These are phyloP conservation scores for Cladorrhinum sp. DNA, from an alignment of 2,329 filamentous ascomycete genomes.

Conservation along the genomic window DNA sequence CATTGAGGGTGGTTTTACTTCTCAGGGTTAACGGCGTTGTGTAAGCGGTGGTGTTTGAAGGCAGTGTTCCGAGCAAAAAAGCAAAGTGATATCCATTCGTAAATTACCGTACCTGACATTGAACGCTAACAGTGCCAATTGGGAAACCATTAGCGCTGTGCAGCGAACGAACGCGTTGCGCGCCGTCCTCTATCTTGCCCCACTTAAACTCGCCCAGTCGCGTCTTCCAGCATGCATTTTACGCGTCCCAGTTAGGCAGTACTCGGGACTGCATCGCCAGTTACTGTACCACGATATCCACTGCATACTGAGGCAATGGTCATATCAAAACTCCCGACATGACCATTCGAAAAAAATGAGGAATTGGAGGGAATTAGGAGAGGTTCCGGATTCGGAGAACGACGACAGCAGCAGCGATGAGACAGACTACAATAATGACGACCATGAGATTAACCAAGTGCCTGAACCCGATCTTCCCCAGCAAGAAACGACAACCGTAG, in stretches of 20 bases:
- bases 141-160: background rate
- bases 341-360: constrained; percentile 36
- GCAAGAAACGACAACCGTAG: constrained; percentile 3
- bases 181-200: constrained; percentile 12
- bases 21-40: background rate
- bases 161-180: background rate
- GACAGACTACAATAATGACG: constrained; percentile 7
- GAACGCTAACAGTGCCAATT: constrained; percentile 12
- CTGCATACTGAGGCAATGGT: too few species aligned
- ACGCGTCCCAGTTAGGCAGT: constrained; percentile 18
- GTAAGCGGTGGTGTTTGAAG: background rate
- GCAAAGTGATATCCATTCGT: background rate
- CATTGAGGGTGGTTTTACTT: constrained; percentile 13
- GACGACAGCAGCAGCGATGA: constrained; percentile 47
- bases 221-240: constrained; percentile 16
- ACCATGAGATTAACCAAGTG: constrained; percentile 4
- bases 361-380: constrained; percentile 50
- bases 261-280: constrained; percentile 1
- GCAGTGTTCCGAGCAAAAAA: background rate
- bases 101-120: background rate
- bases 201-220: constrained; percentile 17
- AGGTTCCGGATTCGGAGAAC: constrained; percentile 45
- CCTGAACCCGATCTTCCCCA: constrained; percentile 1
- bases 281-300: background rate
- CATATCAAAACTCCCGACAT: too few species aligned